Percentiles rank a stretch among this genome's conserved stretches.
Conservation (phyloP, 2,329 filamentous ascomycete genomes). For the Simplicillium sp. region DNA sequence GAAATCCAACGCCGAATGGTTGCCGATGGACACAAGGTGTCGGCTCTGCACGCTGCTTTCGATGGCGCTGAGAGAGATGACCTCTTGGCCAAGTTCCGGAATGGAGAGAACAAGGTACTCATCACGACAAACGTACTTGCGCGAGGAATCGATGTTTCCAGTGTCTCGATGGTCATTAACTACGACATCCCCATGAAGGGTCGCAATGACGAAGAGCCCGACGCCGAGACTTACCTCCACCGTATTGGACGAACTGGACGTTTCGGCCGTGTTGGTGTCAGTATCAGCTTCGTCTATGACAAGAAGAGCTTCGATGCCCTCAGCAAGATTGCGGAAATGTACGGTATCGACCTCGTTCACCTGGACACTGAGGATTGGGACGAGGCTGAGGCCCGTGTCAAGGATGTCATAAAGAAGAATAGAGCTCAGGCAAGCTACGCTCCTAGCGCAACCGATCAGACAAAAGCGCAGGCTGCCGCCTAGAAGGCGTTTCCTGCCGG, state of each 20-base stretch:
- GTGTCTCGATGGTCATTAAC: slow-evolving; percentile 96
- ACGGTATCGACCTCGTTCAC: slow-evolving; percentile 70
- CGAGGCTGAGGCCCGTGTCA: slow-evolving; percentile 71
- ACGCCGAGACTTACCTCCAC: slow-evolving; percentile 94
- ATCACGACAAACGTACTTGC: slow-evolving; percentile 97
- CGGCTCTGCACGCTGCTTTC: slow-evolving; percentile 78
- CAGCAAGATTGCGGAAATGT: slow-evolving; percentile 69
- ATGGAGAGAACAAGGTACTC: slow-evolving; percentile 82
- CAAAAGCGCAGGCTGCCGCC: slow-evolving; percentile 15
- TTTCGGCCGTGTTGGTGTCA: slow-evolving; percentile 93
- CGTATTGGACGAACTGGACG: slow-evolving; percentile 94
- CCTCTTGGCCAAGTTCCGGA: slow-evolving; percentile 79
- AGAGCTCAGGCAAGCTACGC: slow-evolving; percentile 46
- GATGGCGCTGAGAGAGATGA: slow-evolving; percentile 76
- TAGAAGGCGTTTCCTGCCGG: slow-evolving; percentile 13
- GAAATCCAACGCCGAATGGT: slow-evolving; percentile 82
- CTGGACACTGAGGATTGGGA: slow-evolving; percentile 89
- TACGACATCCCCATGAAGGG: slow-evolving; percentile 79
- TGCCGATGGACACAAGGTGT: slow-evolving; percentile 83
- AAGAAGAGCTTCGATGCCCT: slow-evolving; percentile 72
- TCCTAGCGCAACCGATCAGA: slow-evolving; percentile 31
- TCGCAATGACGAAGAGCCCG: slow-evolving; percentile 69
- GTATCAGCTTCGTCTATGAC: slow-evolving; percentile 89
- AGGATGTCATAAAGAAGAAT: slow-evolving; percentile 68
- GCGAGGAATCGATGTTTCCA: slow-evolving; percentile 87